Conservation (phyloP, 2,329 filamentous ascomycete species). For the Beauveria caledonica region DNA sequence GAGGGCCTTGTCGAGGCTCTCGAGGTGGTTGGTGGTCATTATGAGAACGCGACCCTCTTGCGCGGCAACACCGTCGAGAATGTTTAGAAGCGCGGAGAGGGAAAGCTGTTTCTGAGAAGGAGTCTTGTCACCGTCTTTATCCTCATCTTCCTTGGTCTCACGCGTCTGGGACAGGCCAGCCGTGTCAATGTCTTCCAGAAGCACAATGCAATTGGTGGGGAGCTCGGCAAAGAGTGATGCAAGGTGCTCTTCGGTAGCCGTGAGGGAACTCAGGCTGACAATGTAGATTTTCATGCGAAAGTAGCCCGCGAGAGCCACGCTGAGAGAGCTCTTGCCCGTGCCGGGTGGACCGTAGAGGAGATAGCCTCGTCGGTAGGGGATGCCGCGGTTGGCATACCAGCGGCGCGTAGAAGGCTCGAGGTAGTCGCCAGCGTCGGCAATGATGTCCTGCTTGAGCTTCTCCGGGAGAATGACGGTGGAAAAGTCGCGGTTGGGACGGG, state of each 20-base stretch:
- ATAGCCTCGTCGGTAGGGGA: slow-evolving; percentile 79
- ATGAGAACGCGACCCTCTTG: slow-evolving; percentile 56
- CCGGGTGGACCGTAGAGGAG: slow-evolving; percentile 74
- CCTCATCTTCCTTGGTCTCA: slow-evolving; percentile 24
- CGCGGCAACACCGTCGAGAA: slow-evolving; percentile 65
- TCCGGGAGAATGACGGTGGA: slow-evolving; percentile 59
- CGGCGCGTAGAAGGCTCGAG: slow-evolving; percentile 52
- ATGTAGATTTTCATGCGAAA: slow-evolving; percentile 67
- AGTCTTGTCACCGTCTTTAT: slow-evolving; percentile 10
- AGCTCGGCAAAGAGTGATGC: slow-evolving; percentile 56
- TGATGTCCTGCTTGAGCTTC: slow-evolving; percentile 48
- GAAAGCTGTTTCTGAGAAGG: slow-evolving; percentile 40
- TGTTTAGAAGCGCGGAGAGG: slow-evolving; percentile 70
- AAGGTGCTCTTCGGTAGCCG: slow-evolving; percentile 58
- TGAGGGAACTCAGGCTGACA: slow-evolving; percentile 55
- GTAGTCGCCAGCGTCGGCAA: slow-evolving; percentile 55
- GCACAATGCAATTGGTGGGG: slow-evolving; percentile 61
- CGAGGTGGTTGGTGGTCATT: slow-evolving; percentile 58
- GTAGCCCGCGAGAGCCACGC: slow-evolving; percentile 60
- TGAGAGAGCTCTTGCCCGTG: slow-evolving; percentile 69
- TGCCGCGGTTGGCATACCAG: slow-evolving; percentile 81
- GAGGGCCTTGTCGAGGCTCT: slow-evolving; percentile 53
- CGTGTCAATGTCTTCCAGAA: slow-evolving; percentile 70
- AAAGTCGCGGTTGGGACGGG: slow-evolving; percentile 51
- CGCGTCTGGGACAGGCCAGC: slow-evolving; percentile 59